A percentile compares a stretch with the other conserved stretches of the same genome.
phyloP scores from a whole-genome alignment of 768 basidiomycete genomes.

The Filobasidium floriforme region DNA sequence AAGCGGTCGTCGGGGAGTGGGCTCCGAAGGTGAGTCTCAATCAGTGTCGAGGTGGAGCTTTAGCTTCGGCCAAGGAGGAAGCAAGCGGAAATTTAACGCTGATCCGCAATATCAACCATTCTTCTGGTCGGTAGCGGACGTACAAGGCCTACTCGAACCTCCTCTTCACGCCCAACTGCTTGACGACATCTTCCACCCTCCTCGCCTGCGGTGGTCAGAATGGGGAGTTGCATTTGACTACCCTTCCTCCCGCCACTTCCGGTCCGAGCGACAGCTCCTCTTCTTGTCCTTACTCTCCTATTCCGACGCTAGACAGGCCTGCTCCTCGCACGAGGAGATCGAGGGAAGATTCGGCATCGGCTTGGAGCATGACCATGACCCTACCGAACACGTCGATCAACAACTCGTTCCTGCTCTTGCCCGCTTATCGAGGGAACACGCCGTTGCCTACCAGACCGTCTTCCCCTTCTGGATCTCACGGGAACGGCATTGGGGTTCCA shows the following conservation, averaged over 20 bases:
- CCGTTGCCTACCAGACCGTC: conserved; percentile 19
- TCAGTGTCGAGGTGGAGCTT: too few relatives aligned
- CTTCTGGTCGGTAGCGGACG: background rate
- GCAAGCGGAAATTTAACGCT: background rate
- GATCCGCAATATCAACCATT: too few relatives aligned
- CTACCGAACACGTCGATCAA: conserved; percentile 40
- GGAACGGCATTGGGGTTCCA: background rate
- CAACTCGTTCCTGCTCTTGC: conserved; percentile 39
- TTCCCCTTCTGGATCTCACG: conserved; percentile 15
- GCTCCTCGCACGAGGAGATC: background rate
- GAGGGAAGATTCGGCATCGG: background rate
- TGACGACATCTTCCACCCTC: conserved; percentile 25
- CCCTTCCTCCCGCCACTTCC: conserved; percentile 26
- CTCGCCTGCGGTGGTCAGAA: conserved; percentile 42
- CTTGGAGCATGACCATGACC: conserved; percentile 29
- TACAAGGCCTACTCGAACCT: conserved; percentile 27
- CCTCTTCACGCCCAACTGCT: conserved; percentile 42
- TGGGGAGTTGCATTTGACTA: conserved; percentile 39
- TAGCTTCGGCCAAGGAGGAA: too few relatives aligned
- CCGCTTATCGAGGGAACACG: conserved; percentile 20
- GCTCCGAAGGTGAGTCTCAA: conserved; percentile 3
- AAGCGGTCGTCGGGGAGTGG: background rate
- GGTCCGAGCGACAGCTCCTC: background rate
- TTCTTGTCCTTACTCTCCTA: background rate
- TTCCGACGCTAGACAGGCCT: background rate